These are phyloP conservation scores for Ceratocystis cacaofunesta DNA, from an alignment of 2,329 filamentous ascomycete species.

Conservation along the genomic window DNA sequence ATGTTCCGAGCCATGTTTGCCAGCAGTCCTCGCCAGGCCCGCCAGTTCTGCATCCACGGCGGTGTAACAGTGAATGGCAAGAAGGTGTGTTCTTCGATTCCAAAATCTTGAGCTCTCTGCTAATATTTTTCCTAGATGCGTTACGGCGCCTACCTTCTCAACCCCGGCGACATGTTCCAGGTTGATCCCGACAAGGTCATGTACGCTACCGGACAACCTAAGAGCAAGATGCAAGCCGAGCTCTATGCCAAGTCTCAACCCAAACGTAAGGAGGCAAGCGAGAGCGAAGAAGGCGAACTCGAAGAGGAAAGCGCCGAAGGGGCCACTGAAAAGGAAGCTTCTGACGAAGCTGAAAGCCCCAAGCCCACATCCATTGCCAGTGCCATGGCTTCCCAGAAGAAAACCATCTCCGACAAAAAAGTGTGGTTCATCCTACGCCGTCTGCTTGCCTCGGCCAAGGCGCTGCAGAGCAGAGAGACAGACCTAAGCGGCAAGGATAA, in stretches of 20 bases:
- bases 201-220: slow-evolving; percentile 67
- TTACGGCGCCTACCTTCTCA: slow-evolving; percentile 82
- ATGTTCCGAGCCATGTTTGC: slow-evolving; percentile 89
- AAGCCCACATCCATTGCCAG: slow-evolving; percentile 23
- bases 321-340: slow-evolving; percentile 23
- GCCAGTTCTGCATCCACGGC: slow-evolving; percentile 88
- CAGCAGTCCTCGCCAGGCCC: slow-evolving; percentile 79
- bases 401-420: slow-evolving; percentile 21
- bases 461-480: slow-evolving; percentile 31
- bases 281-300: slow-evolving; percentile 21
- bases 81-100: slow-evolving; percentile 43
- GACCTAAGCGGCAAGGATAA: slow-evolving; percentile 55
- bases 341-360: slow-evolving; percentile 16
- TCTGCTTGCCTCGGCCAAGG: slow-evolving; percentile 43
- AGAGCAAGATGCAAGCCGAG: slow-evolving; percentile 27
- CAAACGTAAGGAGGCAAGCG: slow-evolving; percentile 11
- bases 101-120: background rate
- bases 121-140: slow-evolving; percentile 48
- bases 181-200: slow-evolving; percentile 81
- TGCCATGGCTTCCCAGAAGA: slow-evolving; percentile 22
- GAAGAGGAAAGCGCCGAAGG: slow-evolving; percentile 23
- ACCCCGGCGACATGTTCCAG: slow-evolving; percentile 96
- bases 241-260: slow-evolving; percentile 12
- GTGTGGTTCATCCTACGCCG: slow-evolving; percentile 28
- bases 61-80: slow-evolving; percentile 92